Evolutionary conservation across 176 grass and related monocot species (phyloP).

Genomic region (Rhynchospora pubera): DNA sequence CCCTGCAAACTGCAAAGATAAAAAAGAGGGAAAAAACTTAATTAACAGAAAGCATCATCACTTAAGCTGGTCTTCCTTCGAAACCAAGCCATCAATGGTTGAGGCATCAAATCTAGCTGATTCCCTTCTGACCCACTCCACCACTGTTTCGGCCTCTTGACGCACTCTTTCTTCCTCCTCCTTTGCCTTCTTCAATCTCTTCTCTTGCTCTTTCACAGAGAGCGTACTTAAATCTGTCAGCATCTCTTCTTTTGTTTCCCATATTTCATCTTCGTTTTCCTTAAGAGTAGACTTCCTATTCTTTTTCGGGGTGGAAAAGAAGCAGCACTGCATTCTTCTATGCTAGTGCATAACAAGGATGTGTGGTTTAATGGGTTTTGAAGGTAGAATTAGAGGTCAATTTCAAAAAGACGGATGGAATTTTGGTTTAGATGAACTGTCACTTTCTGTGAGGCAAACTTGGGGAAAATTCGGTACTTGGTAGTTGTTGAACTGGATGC

Average conservation of each 20-base stretch:
- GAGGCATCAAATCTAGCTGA: constrained; percentile 30
- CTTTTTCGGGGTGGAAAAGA: neutral
- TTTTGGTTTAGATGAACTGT: constrained; percentile 5
- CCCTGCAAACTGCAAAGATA: neutral
- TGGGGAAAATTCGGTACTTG: neutral
- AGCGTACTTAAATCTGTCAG: constrained; percentile 32
- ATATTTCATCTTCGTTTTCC: neutral
- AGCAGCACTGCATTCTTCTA: constrained; percentile 27
- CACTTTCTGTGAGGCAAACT: neutral
- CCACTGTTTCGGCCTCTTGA: constrained; percentile 26
- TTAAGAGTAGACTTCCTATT: neutral
- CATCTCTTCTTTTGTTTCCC: constrained; percentile 27
- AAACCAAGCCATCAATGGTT: constrained; percentile 10
- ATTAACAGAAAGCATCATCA: neutral
- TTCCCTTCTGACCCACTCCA: constrained; percentile 27
- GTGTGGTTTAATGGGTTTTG: neutral
- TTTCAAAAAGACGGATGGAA: neutral
- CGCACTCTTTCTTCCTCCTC: constrained; percentile 24
- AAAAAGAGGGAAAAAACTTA: neutral
- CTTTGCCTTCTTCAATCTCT: constrained; percentile 22
- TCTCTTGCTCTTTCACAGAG: constrained; percentile 31
- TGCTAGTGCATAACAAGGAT: neutral
- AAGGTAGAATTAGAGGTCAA: neutral
- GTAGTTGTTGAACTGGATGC: constrained; percentile 13
- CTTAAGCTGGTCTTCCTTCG: neutral